Base-by-base conservation (phyloP, 192 early-diverging fungal genomes). In the Fimicolochytrium jonesii region DNA sequence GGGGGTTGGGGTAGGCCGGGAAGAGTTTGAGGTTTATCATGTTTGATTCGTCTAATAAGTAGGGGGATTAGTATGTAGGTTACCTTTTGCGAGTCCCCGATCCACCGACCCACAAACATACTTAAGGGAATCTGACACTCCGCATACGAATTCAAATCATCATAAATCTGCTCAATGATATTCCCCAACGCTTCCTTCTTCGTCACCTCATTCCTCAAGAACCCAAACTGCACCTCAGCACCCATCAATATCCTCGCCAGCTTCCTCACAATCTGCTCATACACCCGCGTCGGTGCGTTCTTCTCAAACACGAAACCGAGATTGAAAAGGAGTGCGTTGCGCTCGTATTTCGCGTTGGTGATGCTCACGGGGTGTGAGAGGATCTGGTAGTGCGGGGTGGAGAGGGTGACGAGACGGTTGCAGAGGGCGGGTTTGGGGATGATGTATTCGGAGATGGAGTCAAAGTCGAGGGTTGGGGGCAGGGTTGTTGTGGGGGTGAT, bases 251-350 rank as follows among this genome's bases (percentile, higher is more conserved):
- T 78, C 5, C 88, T 66, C 0, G 93, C 92, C 41, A 98, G 80
- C 47, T 95, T 93, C 32, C 86, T 71, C 0, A 96, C 93, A 33
- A 97, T 85, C 35, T 92, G 88, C 47, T 94, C 91, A 54, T 92
- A 96, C 36, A 86, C 85, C 30, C 74, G 76, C 28, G 88, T 90
- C 41, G 92, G 86, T 0, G 89, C 91, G 18, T 81, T 71, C 20
- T 81, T 84, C 48, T 93, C 90, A 79, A 98, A 97, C 11, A 93
- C 88, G 84, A 98, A 96, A 54, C 90, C 88, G 44, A 95, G 77
- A 72, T 98, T 98, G 76, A 94, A 98, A 26, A 92, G 79, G 46
- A 95, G 76, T 29, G 81, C 86, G 71, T 94, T 95, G 22, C 96
- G 77, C 48, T 75, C 71, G 58, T 93, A 90, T 42, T 83, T 74